phyloP scores from a whole-genome alignment of 768 basidiomycete genomes.

The Lyophyllum semitale region DNA sequence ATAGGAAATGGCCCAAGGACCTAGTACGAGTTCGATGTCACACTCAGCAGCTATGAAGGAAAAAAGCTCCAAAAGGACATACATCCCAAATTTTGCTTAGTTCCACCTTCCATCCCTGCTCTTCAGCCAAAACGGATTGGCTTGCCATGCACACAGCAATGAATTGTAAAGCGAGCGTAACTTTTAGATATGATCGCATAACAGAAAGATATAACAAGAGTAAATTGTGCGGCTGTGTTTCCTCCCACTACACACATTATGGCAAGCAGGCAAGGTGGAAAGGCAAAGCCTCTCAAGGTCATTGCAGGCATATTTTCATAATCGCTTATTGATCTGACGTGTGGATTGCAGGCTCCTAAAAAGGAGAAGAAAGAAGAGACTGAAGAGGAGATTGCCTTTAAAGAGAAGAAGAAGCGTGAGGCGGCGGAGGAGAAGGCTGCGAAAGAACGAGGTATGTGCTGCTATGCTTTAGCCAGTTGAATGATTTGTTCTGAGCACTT shows the following conservation, averaged over 20 bases:
- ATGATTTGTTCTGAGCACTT: not conserved
- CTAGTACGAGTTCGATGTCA: slow-evolving; percentile 36
- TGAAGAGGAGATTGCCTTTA: slow-evolving; percentile 73
- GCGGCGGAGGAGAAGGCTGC: slow-evolving; percentile 73
- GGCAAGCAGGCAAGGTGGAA: slow-evolving; percentile 79
- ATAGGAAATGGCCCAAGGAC: slow-evolving; percentile 84
- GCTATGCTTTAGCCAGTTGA: not conserved
- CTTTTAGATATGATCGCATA: no score
- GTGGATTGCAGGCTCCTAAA: slow-evolving; percentile 67
- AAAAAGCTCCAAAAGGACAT: slow-evolving; percentile 14
- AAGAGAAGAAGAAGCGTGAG: slow-evolving; percentile 77
- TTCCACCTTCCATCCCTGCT: slow-evolving; percentile 18
- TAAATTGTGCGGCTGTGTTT: no score
- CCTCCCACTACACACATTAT: slow-evolving; percentile 32
- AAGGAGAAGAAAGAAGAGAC: slow-evolving; percentile 74
- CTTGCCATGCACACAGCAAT: slow-evolving; percentile 2
- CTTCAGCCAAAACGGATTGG: slow-evolving; percentile 4
- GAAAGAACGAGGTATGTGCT: slow-evolving; percentile 63
- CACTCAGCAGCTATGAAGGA: slow-evolving; percentile 1
- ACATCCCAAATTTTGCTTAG: slow-evolving; percentile 40
- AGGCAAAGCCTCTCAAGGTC: slow-evolving; percentile 87
- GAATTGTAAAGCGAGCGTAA: not conserved
- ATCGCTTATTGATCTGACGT: slow-evolving; percentile 1
- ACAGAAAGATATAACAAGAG: no score
- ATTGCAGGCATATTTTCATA: not conserved